A percentile compares a stretch with the other conserved stretches of the same genome.
These are phyloP conservation scores for Lentinula novae-zelandiae DNA, from an alignment of 1,284 basidiomycete species.

Conservation along the genomic window DNA sequence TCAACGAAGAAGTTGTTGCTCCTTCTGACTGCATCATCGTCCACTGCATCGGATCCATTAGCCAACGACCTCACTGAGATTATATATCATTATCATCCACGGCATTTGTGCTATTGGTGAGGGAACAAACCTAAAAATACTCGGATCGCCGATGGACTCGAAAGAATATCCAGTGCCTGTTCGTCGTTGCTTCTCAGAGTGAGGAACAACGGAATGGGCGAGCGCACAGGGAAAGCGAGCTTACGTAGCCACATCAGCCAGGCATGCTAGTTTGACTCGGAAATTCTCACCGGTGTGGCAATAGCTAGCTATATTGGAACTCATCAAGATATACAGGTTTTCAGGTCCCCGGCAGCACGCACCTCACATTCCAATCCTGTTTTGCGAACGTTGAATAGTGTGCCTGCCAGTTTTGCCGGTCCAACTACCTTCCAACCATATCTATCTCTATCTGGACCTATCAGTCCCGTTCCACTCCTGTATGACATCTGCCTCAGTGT, in stretches of 20 bases:
- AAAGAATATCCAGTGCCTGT: conserved; percentile 49
- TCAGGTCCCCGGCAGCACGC: conserved; percentile 18
- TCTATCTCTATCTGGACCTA: conserved; percentile 43
- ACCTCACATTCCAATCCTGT: conserved; percentile 39
- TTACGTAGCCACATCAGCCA: conserved; percentile 18
- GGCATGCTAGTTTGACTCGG: not conserved
- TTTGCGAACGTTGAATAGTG: conserved; percentile 36
- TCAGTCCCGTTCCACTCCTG: conserved; percentile 32
- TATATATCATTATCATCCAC: conserved; percentile 27
- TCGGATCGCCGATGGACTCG: conserved; percentile 33
- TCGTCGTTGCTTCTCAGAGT: conserved; percentile 39
- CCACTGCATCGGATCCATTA: conserved; percentile 42
- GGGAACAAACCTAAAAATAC: conserved; percentile 33
- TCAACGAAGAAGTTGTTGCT: conserved; percentile 45
- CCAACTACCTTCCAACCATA: conserved; percentile 45
- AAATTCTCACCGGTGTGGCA: conserved; percentile 45
- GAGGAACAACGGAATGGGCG: conserved; percentile 45
- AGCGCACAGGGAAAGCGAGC: conserved; percentile 46
- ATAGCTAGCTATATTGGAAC: conserved; percentile 39
- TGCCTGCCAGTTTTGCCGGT: conserved; percentile 35
- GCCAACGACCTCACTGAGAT: conserved; percentile 33
- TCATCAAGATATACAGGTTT: conserved; percentile 1
- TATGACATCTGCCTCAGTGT: conserved; percentile 43
- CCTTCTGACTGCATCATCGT: conserved; percentile 33
- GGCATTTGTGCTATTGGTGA: conserved; percentile 34